phyloP scores from a whole-genome alignment of 441 rosid genomes.

The Theobroma grandiflorum region DNA sequence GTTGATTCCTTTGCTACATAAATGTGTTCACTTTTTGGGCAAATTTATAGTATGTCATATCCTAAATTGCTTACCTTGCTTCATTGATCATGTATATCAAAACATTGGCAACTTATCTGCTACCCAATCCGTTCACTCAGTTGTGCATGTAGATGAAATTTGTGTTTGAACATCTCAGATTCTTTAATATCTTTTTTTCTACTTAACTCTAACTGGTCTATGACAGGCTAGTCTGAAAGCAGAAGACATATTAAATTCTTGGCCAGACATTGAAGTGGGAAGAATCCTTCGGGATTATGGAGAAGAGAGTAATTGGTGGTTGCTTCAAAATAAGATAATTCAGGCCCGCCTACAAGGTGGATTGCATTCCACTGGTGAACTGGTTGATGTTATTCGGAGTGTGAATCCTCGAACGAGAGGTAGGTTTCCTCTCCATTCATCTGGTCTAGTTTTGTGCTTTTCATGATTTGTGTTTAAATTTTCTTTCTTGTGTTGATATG shows the following conservation, averaged over 20 bases:
- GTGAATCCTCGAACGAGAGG: slow-evolving; percentile 60
- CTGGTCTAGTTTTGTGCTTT: not conserved
- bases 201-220: slow-evolving; percentile 43
- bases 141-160: not conserved
- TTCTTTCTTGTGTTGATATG: not conserved
- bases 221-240: slow-evolving; percentile 83
- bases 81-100: not conserved
- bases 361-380: slow-evolving; percentile 83
- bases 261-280: slow-evolving; percentile 89
- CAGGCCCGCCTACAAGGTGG: slow-evolving; percentile 77
- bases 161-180: slow-evolving; percentile 17
- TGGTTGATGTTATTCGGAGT: slow-evolving; percentile 69
- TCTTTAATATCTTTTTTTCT: slow-evolving; percentile 28
- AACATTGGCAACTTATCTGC: not conserved
- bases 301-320: slow-evolving; percentile 87
- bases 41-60: too few species aligned
- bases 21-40: too few species aligned
- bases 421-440: slow-evolving; percentile 28
- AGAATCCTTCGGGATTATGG: slow-evolving; percentile 82
- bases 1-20: too few species aligned
- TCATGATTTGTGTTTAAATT: slow-evolving; percentile 1
- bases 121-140: not conserved
- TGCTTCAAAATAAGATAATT: slow-evolving; percentile 72
- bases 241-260: slow-evolving; percentile 81
- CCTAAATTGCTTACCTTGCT: not conserved